Percentiles rank a stretch among this genome's conserved stretches.
These are phyloP conservation scores for Vicia sativa DNA, from an alignment of 306 rosid species.

Conservation along the genomic window DNA sequence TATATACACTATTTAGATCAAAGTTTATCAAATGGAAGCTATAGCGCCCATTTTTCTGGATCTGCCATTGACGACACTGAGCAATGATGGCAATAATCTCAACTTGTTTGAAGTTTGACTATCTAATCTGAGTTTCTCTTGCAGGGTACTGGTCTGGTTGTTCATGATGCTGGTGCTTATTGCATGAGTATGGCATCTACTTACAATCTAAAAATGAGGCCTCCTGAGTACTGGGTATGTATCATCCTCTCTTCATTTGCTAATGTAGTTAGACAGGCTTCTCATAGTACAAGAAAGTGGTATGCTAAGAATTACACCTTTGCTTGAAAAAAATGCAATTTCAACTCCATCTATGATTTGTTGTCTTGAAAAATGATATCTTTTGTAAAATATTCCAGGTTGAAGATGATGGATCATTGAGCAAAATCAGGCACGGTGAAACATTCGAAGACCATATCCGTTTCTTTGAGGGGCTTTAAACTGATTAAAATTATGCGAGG, in stretches of 20 bases:
- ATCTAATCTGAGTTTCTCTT: slow-evolving; percentile 38
- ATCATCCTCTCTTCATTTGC: slow-evolving; percentile 1
- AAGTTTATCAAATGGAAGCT: not conserved
- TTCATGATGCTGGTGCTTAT: slow-evolving; percentile 98
- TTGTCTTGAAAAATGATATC: not conserved
- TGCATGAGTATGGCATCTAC: slow-evolving; percentile 99
- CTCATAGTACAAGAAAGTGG: not conserved
- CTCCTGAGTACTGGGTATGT: slow-evolving; percentile 93
- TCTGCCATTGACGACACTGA: not conserved
- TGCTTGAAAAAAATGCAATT: not conserved
- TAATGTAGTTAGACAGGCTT: not conserved
- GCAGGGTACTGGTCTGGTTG: slow-evolving; percentile 94
- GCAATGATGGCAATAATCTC: not conserved
- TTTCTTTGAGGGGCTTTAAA: slow-evolving; percentile 79
- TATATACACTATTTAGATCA: not conserved
- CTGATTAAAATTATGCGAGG: not conserved
- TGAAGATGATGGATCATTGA: slow-evolving; percentile 72
- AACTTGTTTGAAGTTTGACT: slow-evolving; percentile 17
- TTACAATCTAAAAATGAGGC: slow-evolving; percentile 95
- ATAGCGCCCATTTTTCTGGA: not conserved
- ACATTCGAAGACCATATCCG: slow-evolving; percentile 79
- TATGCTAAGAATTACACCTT: not conserved
- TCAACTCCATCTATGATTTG: slow-evolving; percentile 6
- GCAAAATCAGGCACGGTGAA: slow-evolving; percentile 91
- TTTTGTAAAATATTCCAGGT: slow-evolving; percentile 54